Evolutionary conservation across 306 rosid genomes (phyloP).

Genomic region (Neltuma alba): DNA sequence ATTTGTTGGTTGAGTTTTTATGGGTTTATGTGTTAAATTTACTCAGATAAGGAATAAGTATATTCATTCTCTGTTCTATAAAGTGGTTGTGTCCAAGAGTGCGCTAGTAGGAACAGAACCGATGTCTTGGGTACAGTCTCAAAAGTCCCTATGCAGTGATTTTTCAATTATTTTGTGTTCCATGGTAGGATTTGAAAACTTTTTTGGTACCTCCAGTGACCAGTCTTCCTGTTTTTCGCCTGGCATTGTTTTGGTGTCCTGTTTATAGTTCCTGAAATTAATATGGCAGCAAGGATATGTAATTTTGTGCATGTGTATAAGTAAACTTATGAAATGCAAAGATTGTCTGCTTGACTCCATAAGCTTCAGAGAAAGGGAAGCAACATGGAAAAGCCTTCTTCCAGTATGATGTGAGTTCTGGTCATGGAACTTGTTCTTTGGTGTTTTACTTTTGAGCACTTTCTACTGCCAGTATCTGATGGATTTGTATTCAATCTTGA

Average conservation of each 20-base stretch:
- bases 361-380: constrained; percentile 10
- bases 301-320: neutral
- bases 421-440: constrained; percentile 22
- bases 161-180: neutral
- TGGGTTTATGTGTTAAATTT: neutral
- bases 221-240: neutral
- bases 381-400: neutral
- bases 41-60: neutral
- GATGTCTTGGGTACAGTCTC: neutral
- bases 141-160: neutral
- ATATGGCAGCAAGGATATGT: neutral
- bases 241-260: neutral
- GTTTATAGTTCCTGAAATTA: neutral
- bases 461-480: constrained; percentile 10
- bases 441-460: constrained; percentile 21
- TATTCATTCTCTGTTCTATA: neutral
- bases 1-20: constrained; percentile 4
- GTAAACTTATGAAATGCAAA: neutral
- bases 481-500: constrained; percentile 24
- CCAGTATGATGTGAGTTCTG: constrained; percentile 8
- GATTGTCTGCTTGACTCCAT: neutral
- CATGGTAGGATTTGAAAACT: neutral
- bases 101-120: neutral
- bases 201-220: neutral
- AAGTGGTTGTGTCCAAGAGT: neutral